phyloP scores from a whole-genome alignment of 2,329 filamentous ascomycete genomes.

The Hypoxylon sp. region DNA sequence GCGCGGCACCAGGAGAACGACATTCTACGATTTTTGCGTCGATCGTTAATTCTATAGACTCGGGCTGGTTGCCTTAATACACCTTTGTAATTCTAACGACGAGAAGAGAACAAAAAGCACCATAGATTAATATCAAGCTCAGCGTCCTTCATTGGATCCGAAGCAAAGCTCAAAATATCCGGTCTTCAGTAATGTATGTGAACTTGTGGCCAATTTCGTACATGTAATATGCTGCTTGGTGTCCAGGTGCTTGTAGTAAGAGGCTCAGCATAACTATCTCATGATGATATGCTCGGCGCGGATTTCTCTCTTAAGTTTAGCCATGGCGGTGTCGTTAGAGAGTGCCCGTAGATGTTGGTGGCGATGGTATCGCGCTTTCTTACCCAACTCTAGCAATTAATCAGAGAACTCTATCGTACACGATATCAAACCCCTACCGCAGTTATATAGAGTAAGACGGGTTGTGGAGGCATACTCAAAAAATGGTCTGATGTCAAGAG shows the following conservation, averaged over 20 bases:
- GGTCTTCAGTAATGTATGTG: neutral
- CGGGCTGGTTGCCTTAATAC: slow-evolving; percentile 44
- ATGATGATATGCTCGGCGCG: neutral
- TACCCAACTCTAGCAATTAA: neutral
- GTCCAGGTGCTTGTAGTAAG: neutral
- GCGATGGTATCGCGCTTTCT: neutral
- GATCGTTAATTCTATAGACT: slow-evolving; percentile 48
- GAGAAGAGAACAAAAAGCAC: slow-evolving; percentile 34
- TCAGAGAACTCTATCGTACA: neutral
- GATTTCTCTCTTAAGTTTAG: neutral
- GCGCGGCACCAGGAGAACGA: slow-evolving; percentile 22
- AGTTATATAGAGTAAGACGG: neutral
- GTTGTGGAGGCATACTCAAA: neutral
- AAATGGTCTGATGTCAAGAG: slow-evolving; percentile 19
- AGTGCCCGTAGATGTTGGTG: neutral
- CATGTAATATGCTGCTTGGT: neutral
- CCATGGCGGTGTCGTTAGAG: neutral
- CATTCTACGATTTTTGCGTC: slow-evolving; percentile 38
- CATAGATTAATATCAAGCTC: slow-evolving; percentile 47
- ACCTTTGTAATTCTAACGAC: slow-evolving; percentile 42
- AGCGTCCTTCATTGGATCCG: slow-evolving; percentile 38
- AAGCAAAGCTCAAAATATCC: slow-evolving; percentile 16
- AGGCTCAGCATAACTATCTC: neutral
- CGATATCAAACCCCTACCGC: neutral
- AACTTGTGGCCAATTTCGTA: neutral